Base-by-base conservation (phyloP, 2,329 filamentous ascomycete genomes). In the Penicillium hesseltinei region DNA sequence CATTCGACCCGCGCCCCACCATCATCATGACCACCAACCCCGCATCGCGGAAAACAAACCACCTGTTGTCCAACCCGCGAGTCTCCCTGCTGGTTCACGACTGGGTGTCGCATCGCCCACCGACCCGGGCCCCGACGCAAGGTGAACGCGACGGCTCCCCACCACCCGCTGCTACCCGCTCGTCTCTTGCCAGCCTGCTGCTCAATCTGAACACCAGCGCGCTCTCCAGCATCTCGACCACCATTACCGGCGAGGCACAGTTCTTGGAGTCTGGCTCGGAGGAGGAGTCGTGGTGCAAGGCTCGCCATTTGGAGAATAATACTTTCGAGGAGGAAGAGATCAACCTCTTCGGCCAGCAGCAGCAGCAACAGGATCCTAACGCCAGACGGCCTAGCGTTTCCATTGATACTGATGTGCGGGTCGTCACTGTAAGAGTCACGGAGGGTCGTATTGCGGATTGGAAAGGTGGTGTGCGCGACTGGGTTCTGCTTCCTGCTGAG, bases 61-160 rank as follows among this genome's bases (percentile, higher is more conserved):
- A 97, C 73, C 85, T 97, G 13, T 77, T 88, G 61, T 81, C 84
- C 36, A 99, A 99, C 73, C 89, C 92, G 0, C 88, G 89, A 63
- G 92, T 99, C 61, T 95, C 91, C 3, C 82, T 97, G 13, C 85
- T 97, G n/a, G 94, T 97, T 7, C 94, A 99, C 77, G 94, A 97
- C 78, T 99, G 92, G 94, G 89, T 96, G 57, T 96, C 91, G 1
- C 91, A 96, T 74, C 88, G 94, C 2, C 92, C 93, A 1, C 90
- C 91, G 0, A 92, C 89, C 8, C 85, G 89, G 51, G 78, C 81
- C 54, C 72, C 76, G 2, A 73, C 81, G 46, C 85, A 80, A 7
- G 82, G 80, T 66, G 78, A 72, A 57, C 82, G 79, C 59, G 83
- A 79, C 50, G 87, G 85, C 60, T 89, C 86, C 39, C 87, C 85